A percentile compares a stretch with the other conserved stretches of the same genome.
phyloP scores from a whole-genome alignment of 2,329 filamentous ascomycete species.

The Dothideomycetes sp. region DNA sequence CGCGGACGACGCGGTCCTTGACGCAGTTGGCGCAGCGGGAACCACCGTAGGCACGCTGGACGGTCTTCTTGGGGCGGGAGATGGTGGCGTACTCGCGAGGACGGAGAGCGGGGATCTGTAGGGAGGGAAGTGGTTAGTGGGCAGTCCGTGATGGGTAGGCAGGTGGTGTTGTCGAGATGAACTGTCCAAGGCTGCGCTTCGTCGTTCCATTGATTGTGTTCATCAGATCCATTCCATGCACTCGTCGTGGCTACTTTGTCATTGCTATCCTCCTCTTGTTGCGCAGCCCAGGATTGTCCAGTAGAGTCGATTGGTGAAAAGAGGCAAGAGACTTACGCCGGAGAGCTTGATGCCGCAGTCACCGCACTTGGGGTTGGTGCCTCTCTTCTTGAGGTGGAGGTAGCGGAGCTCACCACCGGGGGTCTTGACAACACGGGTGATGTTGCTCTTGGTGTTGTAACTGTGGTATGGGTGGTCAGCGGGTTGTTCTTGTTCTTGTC shows the following conservation, averaged over 20 bases:
- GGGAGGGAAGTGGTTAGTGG: not conserved
- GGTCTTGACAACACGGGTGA: conserved; percentile 90
- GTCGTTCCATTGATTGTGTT: not conserved
- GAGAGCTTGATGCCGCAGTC: conserved; percentile 97
- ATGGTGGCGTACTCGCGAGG: conserved; percentile 95
- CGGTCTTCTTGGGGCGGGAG: conserved; percentile 98
- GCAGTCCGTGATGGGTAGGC: not conserved
- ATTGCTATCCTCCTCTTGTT: no score
- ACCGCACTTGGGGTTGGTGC: conserved; percentile 96
- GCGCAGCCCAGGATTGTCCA: no score
- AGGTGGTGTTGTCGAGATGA: not conserved
- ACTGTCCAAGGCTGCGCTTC: conserved; percentile 1
- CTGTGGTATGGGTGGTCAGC: conserved; percentile 33
- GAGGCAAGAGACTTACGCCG: conserved; percentile 71
- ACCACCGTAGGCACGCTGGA: conserved; percentile 95
- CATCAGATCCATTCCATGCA: no score
- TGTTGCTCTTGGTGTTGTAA: conserved; percentile 98
- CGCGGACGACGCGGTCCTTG: conserved; percentile 92
- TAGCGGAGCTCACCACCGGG: conserved; percentile 91
- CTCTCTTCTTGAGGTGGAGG: conserved; percentile 99
- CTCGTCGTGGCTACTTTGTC: no score
- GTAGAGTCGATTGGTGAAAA: no score
- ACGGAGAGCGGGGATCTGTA: conserved; percentile 84
- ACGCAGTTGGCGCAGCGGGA: conserved; percentile 98
- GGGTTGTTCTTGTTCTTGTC: not conserved